Base-by-base conservation (phyloP, 306 rosid species). In the Dryas drummondii region DNA sequence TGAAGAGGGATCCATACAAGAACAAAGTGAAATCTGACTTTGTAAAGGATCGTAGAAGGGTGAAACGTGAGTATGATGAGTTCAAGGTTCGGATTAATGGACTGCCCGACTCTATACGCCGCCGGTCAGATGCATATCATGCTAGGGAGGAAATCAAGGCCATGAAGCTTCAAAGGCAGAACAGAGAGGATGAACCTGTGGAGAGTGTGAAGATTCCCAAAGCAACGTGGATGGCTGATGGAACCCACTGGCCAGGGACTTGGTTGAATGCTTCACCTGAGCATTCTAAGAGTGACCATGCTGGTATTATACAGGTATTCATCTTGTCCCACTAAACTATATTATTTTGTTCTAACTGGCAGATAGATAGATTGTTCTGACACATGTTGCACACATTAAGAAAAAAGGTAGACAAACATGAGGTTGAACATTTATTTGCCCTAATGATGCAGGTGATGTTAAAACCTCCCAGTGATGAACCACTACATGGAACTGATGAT, bases 201-300 rank as follows among this genome's bases (percentile, higher is more conserved):
- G 97, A 94, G 79, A 63, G 78, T 76, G 86, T 84, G 32, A 94
- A 94, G 82, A 85, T 94, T 80, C 80, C 91, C 26, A 94, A 94
- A 81, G 98, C 98, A 41, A 94, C 98, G 68, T 94, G 98, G 98
- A 94, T 94, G 98, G 97, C 98, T 80, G 97, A 94, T 86, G 96
- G 94, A 71, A 90, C 98, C 69, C 93, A 94, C 58, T 94, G 98
- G 98, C 98, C 98, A 1, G 98, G 98, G 80, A 94, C 98, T 81
- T 94, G 98, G 98, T 81, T 91, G 82, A 78, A 10, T 71, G 56
- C 97, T 80, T 71, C 90, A 66, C 0, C 94, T 66, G 98, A 94
- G 80, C 97, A 94, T 81, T 76, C 94, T 15, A 90, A 48, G 60
- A 93, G 96, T 65, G 98, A 91, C 81, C 98, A 94, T 85, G 96